A percentile compares a stretch with the other conserved stretches of the same genome.
Evolutionary conservation across 192 early-diverging fungal genomes (phyloP).

Genomic region (Allomyces arbusculus): DNA sequence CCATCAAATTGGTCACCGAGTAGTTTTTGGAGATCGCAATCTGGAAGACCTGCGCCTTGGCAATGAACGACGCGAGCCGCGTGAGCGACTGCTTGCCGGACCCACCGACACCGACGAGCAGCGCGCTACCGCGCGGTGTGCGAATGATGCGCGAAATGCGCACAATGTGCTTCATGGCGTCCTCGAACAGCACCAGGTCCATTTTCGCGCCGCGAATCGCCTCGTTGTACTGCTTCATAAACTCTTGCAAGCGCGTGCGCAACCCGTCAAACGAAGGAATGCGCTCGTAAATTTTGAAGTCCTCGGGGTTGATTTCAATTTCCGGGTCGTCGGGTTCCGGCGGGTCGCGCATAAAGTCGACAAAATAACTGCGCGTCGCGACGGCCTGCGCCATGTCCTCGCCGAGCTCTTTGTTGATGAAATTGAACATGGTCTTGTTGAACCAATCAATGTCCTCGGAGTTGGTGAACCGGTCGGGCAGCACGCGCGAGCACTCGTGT

Average conservation of each 20-base stretch:
- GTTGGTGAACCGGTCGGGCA: slow-evolving; percentile 90
- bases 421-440: slow-evolving; percentile 56
- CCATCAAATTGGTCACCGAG: slow-evolving; percentile 86
- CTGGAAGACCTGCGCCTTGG: slow-evolving; percentile 84
- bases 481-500: slow-evolving; percentile 88
- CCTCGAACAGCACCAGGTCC: slow-evolving; percentile 87
- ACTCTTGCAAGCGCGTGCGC: slow-evolving; percentile 81
- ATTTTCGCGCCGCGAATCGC: slow-evolving; percentile 15
- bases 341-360: slow-evolving; percentile 85
- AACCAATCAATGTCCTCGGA: slow-evolving; percentile 81
- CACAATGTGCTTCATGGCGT: slow-evolving; percentile 90
- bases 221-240: slow-evolving; percentile 99
- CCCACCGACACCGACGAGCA: slow-evolving; percentile 95
- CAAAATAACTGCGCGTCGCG: slow-evolving; percentile 78
- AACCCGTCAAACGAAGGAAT: slow-evolving; percentile 79
- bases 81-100: slow-evolving; percentile 94
- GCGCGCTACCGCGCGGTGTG: slow-evolving; percentile 89
- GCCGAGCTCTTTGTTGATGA: slow-evolving; percentile 76
- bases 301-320: slow-evolving; percentile 9
- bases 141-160: slow-evolving; percentile 95
- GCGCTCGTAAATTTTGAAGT: slow-evolving; percentile 70
- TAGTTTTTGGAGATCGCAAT: slow-evolving; percentile 95
- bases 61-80: slow-evolving; percentile 99
- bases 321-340: not conserved
- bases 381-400: slow-evolving; percentile 51